A percentile compares a stretch with the other conserved stretches of the same genome.
Conservation (phyloP, 192 early-diverging fungal species). For the Backusella sp. region DNA sequence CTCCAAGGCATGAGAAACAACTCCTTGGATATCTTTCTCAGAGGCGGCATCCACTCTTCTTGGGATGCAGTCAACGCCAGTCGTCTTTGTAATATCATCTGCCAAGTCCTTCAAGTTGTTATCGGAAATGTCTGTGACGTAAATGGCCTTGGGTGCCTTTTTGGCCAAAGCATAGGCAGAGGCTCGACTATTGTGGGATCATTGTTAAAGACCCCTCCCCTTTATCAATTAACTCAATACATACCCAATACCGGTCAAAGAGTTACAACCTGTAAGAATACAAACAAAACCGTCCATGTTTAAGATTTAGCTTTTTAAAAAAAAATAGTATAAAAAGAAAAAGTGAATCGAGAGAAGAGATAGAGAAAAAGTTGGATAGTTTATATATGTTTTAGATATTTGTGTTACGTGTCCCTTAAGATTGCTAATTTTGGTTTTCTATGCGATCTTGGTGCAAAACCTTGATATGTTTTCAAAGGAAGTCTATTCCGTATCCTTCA, state of each 20-base stretch:
- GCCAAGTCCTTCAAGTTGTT: conserved; percentile 36
- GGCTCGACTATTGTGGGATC: conserved; percentile 28
- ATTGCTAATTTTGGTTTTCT: neutral
- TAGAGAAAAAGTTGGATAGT: neutral
- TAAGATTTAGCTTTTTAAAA: neutral
- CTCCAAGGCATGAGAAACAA: conserved; percentile 41
- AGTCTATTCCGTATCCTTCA: neutral
- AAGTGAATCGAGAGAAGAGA: neutral
- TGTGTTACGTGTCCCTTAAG: neutral
- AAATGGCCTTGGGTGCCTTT: conserved; percentile 32
- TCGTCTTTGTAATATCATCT: conserved; percentile 27
- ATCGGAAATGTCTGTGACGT: conserved; percentile 38
- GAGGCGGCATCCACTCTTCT: conserved; percentile 42
- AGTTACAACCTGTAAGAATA: conserved; percentile 50
- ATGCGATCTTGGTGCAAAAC: too few relatives aligned
- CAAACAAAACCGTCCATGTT: conserved; percentile 41
- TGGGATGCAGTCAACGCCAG: conserved; percentile 30
- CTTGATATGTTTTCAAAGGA: neutral
- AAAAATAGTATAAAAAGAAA: neutral
- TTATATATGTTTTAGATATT: neutral
- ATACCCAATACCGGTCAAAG: conserved; percentile 49
- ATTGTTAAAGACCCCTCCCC: too few relatives aligned
- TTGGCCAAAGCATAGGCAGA: conserved; percentile 27
- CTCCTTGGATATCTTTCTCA: conserved; percentile 36
- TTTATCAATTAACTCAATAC: neutral